phyloP scores from a whole-genome alignment of 768 basidiomycete species.

The Hericium erinaceus region DNA sequence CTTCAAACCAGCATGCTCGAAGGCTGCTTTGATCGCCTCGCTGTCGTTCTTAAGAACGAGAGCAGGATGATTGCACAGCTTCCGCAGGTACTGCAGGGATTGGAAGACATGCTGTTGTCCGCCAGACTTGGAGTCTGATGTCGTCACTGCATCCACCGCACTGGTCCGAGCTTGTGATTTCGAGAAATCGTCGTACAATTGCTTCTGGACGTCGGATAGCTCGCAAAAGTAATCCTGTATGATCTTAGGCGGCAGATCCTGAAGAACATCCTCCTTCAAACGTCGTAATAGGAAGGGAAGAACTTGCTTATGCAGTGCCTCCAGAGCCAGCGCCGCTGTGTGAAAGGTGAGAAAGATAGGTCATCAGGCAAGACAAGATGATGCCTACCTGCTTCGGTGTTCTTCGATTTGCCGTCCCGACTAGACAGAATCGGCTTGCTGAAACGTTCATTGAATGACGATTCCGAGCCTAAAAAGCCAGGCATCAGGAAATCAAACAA shows the following conservation, averaged over 20 bases:
- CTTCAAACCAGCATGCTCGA: constrained; percentile 45
- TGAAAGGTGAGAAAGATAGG: not conserved
- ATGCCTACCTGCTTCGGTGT: constrained; percentile 80
- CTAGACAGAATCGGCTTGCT: constrained; percentile 93
- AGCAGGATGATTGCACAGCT: constrained; percentile 95
- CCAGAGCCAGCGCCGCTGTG: constrained; percentile 84
- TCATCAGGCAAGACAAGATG: not conserved
- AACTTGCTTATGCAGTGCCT: constrained; percentile 97
- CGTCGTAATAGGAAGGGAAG: constrained; percentile 95
- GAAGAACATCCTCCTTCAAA: constrained; percentile 92
- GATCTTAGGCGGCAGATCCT: constrained; percentile 96
- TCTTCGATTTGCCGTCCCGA: constrained; percentile 91
- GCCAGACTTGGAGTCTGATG: constrained; percentile 26
- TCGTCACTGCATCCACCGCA: constrained; percentile 55
- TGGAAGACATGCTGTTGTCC: constrained; percentile 90
- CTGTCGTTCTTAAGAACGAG: constrained; percentile 67
- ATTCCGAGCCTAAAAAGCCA: constrained; percentile 93
- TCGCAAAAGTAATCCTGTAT: constrained; percentile 99
- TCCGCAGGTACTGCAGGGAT: constrained; percentile 91
- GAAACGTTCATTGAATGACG: constrained; percentile 91
- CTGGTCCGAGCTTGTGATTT: constrained; percentile 61
- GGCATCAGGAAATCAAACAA: constrained; percentile 99
- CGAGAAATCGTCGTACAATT: constrained; percentile 90
- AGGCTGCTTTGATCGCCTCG: constrained; percentile 45
- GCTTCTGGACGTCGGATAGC: constrained; percentile 87